Evolutionary conservation across 139 green algal genomes (phyloP), one percentile per base, ranked within the genome.

Genomic region (Chlamydomonas sp.): DNA sequence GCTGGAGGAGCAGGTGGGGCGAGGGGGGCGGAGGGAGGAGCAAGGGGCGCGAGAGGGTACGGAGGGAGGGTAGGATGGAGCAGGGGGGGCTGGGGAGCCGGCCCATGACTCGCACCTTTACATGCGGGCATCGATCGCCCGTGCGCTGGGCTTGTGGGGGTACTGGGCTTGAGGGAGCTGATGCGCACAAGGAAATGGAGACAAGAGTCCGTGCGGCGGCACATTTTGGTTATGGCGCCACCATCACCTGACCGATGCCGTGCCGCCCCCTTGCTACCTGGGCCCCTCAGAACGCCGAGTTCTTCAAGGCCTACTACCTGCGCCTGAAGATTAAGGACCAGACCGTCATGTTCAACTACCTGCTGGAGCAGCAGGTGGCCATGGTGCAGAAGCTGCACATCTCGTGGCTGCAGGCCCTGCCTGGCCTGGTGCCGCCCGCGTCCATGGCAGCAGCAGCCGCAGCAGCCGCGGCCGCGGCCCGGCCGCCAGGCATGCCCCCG

Each of bases 261-360:
- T 49, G 31, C 31, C 31, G 31, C 31, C 31, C 31, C 31, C 31
- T 49, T 49, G 31, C 31, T 49, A 49, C 31, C 31, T 49, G 31
- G 31, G 31, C 31, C 31, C 31, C 31, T 58, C 59, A 98, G 85
- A 99, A 99, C 85, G 91, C 94, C 4, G 93, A 96, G 49, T 99
- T 99, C 83, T 99, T 98, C 90, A 85, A 89, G 57, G 94, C 94
- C 0, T 99, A 99, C 94, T 94, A 98, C 90, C 93, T 96, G 20
- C 93, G 96, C 1, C 90, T 98, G 20, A 96, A 97, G 82, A 85
- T 99, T 14, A 98, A 98, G 88, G 95, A 96, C 86, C 84, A 88
- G 91, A 96, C 99, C 49, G 89, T 98, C 57, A 94, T 97, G 91
- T 99, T 99, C 93, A 99, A 99, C 93, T 91, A 97, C 89, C 92